Evolutionary conservation across 306 rosid species (phyloP), one percentile per base, ranked within the genome.

Genomic region (Quillaja saponaria): DNA sequence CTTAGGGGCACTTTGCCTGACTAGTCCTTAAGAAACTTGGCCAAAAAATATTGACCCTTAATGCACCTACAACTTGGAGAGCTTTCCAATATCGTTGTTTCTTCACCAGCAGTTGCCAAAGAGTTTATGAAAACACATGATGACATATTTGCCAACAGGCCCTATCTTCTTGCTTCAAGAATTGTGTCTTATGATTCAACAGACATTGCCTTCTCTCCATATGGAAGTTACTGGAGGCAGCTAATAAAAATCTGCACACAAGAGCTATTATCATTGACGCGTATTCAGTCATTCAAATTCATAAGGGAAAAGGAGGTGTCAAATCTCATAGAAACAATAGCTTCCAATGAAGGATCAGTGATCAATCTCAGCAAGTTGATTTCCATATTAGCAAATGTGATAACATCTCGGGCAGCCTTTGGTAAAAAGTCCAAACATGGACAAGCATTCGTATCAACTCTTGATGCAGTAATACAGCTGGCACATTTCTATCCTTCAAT

Each of bases 101-200:
- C 31, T 25, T 25, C 31, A 25, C 31, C 31, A 25, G 31, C 2
- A 25, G 4, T 25, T 1, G 31, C 31, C 31, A 25, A 25, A 15
- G 38, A 59, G 64, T 31, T 61, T 76, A 18, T 69, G 61, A 37
- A 55, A 47, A 70, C 76, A 1, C 76, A 76, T 8, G 76, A 76
- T 7, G 16, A 19, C n/a, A 45, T 49, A 9, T 58, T 76, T 28
- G 61, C 60, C 14, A 34, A 50, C 10, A 45, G 76, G 58, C 76
- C 76, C 0, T 19, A 15, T 5, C n/a, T 17, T 25, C 31, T 25
- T 25, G 31, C 31, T 25, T 1, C 31, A 25, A 25, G 31, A 25
- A 25, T 25, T 25, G 4, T 25, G 2, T 2, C 31, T 25, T 25
- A 25, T 25, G 31, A 25, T 25, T 25, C 31, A 1, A 25, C 31